Evolutionary conservation across 495 filamentous ascomycete species (phyloP).

Genomic region (Talaromyces wortmannii): DNA sequence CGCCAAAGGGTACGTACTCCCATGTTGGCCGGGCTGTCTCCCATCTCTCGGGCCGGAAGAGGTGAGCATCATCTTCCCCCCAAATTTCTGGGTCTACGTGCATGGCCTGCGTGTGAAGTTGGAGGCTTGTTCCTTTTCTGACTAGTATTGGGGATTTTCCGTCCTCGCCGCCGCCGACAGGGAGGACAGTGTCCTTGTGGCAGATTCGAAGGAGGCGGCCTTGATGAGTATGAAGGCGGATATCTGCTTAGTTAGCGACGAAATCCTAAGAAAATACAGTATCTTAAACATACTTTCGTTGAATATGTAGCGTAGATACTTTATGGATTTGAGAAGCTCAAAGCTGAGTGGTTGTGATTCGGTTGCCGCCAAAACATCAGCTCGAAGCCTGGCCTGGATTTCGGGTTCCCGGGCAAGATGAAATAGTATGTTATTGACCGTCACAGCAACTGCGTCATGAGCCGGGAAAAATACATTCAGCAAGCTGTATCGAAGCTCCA

Average conservation of each 20-base stretch:
- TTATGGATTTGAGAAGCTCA: slow-evolving; percentile 39
- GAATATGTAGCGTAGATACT: slow-evolving; percentile 38
- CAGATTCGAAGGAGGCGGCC: slow-evolving; percentile 42
- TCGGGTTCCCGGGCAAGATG: slow-evolving; percentile 41
- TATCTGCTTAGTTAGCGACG: neutral
- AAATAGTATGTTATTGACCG: slow-evolving; percentile 50
- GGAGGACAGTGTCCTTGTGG: slow-evolving; percentile 35
- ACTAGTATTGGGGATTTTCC: slow-evolving; percentile 30
- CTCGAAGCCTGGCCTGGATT: slow-evolving; percentile 33
- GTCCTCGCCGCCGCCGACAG: slow-evolving; percentile 31
- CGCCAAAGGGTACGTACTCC: slow-evolving; percentile 60
- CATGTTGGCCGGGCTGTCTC: slow-evolving; percentile 43
- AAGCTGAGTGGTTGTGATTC: slow-evolving; percentile 33
- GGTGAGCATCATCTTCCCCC: slow-evolving; percentile 38
- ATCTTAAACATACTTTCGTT: slow-evolving; percentile 27
- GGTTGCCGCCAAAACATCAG: slow-evolving; percentile 33
- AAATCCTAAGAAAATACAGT: neutral
- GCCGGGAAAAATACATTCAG: slow-evolving; percentile 53
- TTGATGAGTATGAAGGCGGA: slow-evolving; percentile 37
- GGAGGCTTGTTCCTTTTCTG: slow-evolving; percentile 27
- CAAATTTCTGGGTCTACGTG: slow-evolving; percentile 46
- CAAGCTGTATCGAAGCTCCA: slow-evolving; percentile 55
- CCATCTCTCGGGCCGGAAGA: slow-evolving; percentile 54
- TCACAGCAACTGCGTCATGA: slow-evolving; percentile 61
- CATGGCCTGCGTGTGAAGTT: slow-evolving; percentile 39